Evolutionary conservation across 129 eudicot species (phyloP), one percentile per base, ranked within the genome.

Genomic region (Arctium lappa): DNA sequence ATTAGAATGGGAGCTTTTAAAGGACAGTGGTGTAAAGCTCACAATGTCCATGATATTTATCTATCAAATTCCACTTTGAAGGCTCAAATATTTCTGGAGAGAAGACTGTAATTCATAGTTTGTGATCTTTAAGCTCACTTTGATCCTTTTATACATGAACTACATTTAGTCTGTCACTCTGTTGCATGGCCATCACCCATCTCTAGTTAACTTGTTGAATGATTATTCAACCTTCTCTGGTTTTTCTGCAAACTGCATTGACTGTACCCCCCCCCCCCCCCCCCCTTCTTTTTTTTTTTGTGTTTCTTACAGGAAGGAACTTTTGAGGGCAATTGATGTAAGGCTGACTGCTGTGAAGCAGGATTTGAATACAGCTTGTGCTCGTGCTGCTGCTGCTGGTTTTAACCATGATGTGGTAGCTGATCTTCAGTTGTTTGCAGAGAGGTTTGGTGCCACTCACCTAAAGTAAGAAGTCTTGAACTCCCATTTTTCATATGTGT

Each of bases 361-460:
- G 83, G 99, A 93, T 84, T 79, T 96, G 79, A 77, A 86, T 39
- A 87, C 88, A 46, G 94, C 99, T 66, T 91, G 91, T 87, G 78
- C 86, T 74, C 91, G 97, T 82, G 95, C 98, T 53, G 92, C 91
- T 60, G 90, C 99, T 84, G 98, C 98, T 79, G 99, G 99, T 81
- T 96, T 93, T 75, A 89, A 90, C 81, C 87, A 81, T 70, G 93
- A 80, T 18, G 71, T 92, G 1, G 90, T 92, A 76, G 62, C 92
- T 15, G 97, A 93, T 84, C 98, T 96, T 83, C 94, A 87, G 81
- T 81, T 83, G 87, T 96, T 96, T 90, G 94, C 99, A 4, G 91
- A 96, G 74, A 87, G 81, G 62, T 96, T 96, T 85, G 97, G 98
- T 56, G 98, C 98, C 78, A 84, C 78, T 81, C 99, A 97, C 74